Evolutionary conservation across 2,329 filamentous ascomycete genomes (phyloP).

Genomic region (Talaromyces verruculosus): DNA sequence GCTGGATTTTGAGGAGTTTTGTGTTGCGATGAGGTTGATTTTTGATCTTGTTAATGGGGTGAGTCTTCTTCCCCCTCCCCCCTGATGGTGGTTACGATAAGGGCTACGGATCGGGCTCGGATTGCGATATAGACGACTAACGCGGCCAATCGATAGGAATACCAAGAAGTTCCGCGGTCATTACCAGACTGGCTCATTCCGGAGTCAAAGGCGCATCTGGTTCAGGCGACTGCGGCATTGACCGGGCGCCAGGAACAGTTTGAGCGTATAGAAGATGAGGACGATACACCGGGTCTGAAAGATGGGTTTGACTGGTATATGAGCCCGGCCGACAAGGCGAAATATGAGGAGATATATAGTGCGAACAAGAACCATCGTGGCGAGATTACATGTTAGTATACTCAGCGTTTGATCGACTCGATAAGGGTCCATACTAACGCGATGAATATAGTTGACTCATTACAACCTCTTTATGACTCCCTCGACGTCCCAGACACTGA

Average conservation of each 20-base stretch:
- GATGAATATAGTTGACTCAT: constrained; percentile 62
- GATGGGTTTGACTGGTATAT: constrained; percentile 99
- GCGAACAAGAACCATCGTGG: constrained; percentile 86
- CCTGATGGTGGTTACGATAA: background rate
- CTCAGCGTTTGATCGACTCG: background rate
- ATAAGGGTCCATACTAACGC: too few relatives aligned
- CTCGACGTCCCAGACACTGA: constrained; percentile 70
- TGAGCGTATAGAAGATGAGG: constrained; percentile 75
- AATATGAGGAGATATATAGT: constrained; percentile 97
- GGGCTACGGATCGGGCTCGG: background rate
- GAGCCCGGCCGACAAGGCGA: constrained; percentile 82
- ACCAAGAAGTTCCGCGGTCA: constrained; percentile 77
- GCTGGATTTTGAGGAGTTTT: constrained; percentile 99
- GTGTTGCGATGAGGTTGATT: constrained; percentile 96
- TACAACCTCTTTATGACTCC: constrained; percentile 78
- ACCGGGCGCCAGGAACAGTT: constrained; percentile 78
- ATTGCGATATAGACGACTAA: background rate
- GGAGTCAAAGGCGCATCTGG: constrained; percentile 87
- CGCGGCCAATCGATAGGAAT: constrained; percentile 61
- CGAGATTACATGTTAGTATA: constrained; percentile 69
- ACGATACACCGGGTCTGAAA: constrained; percentile 79
- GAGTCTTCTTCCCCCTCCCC: constrained; percentile 36
- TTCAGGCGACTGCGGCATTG: constrained; percentile 78
- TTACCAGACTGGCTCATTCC: constrained; percentile 96
- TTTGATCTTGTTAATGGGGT: constrained; percentile 97